Percentiles rank a stretch among this genome's conserved stretches.
These are phyloP conservation scores for Pueraria montana DNA, from an alignment of 306 rosid genomes.

Conservation along the genomic window DNA sequence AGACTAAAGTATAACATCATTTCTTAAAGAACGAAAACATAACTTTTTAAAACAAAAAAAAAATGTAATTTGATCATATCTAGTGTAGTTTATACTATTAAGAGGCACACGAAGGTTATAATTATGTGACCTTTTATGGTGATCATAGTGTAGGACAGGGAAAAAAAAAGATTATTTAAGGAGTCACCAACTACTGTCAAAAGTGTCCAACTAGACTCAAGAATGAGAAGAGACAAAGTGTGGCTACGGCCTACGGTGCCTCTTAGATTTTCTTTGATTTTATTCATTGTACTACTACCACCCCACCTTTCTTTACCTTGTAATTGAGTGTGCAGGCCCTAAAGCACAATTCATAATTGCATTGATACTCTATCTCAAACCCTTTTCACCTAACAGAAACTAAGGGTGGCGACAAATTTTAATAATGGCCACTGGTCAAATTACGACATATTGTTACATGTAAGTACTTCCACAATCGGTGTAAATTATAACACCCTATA, in stretches of 20 bases:
- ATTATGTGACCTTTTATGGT: not conserved
- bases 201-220: not conserved
- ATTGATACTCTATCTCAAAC: not conserved
- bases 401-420: not conserved
- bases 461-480: too few relatives aligned
- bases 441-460: too few relatives aligned
- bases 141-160: not conserved
- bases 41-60: not conserved
- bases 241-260: not conserved
- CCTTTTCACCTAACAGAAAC: not conserved
- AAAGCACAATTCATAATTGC: not conserved
- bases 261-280: not conserved
- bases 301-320: not conserved
- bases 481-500: too few relatives aligned
- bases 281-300: not conserved
- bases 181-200: too few relatives aligned
- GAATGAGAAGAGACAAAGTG: not conserved
- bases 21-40: not conserved
- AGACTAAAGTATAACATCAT: not conserved
- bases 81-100: not conserved
- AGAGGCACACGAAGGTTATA: not conserved
- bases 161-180: not conserved
- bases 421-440: too few relatives aligned
- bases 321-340: not conserved
- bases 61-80: not conserved